Conservation (phyloP, 2,329 filamentous ascomycete genomes). For the Thermothelomyces thermophilus region DNA sequence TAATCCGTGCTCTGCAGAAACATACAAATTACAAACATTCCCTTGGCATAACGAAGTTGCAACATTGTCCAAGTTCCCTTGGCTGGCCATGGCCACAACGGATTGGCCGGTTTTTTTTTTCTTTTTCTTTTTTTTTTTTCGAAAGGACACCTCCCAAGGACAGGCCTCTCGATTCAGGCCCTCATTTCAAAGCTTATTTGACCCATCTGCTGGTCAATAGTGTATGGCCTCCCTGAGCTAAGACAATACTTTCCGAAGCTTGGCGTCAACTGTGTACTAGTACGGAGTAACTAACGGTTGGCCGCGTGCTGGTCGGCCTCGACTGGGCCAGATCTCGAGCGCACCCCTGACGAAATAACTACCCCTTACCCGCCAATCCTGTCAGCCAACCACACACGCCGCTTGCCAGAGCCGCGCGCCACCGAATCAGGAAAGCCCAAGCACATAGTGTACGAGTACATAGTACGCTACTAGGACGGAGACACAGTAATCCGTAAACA, state of each 20-base stretch:
- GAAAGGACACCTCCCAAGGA: neutral
- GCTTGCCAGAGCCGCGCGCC: constrained; percentile 22
- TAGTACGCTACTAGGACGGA: too few species aligned
- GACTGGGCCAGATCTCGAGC: constrained; percentile 15
- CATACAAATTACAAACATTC: too few species aligned
- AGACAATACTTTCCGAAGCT: constrained; percentile 6
- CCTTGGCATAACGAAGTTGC: too few species aligned
- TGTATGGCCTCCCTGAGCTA: neutral
- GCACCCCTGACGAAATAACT: constrained; percentile 8
- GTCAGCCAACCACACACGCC: constrained; percentile 15
- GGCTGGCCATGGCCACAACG: neutral
- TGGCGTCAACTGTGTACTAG: constrained; percentile 10
- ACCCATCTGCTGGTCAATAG: neutral
- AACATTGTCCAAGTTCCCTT: neutral
- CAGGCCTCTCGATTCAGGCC: neutral
- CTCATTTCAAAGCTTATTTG: neutral
- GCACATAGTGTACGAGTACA: too few species aligned
- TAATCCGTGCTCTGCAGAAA: too few species aligned
- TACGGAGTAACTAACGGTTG: too few species aligned
- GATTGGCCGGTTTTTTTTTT: too few species aligned
- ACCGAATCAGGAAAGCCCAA: constrained; percentile 7
- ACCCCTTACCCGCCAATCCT: constrained; percentile 12
- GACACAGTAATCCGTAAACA: too few species aligned
- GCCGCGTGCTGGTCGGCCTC: constrained; percentile 10
- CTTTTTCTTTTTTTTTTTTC: too few species aligned